Conservation (phyloP, 192 early-diverging fungal genomes). For the Backusella mclennaniae region DNA sequence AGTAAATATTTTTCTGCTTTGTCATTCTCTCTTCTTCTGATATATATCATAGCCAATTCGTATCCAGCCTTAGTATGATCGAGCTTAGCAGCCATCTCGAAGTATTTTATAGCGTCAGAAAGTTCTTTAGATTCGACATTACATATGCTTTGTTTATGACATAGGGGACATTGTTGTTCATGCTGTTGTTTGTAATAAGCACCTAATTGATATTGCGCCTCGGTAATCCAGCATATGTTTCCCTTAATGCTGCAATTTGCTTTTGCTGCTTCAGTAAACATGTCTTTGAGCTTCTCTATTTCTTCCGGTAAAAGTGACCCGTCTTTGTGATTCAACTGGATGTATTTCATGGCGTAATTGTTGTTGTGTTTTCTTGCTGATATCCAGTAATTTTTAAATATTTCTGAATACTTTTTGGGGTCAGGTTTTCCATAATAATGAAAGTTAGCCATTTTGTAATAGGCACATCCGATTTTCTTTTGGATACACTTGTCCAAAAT, state of each 20-base stretch:
- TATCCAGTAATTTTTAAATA: background rate
- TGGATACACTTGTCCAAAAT: background rate
- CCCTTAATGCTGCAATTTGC: background rate
- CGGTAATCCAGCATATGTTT: background rate
- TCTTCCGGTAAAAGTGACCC: no score
- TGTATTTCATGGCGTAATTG: background rate
- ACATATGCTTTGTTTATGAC: background rate
- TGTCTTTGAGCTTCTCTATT: background rate
- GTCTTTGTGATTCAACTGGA: background rate
- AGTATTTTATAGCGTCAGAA: background rate
- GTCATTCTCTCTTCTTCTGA: background rate
- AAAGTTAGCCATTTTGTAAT: background rate
- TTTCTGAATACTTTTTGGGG: background rate
- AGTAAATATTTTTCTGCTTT: background rate
- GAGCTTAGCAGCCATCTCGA: background rate
- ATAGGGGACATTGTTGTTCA: background rate
- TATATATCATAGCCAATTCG: background rate
- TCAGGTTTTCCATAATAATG: background rate
- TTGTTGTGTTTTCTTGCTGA: background rate
- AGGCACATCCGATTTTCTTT: background rate
- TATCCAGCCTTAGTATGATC: background rate
- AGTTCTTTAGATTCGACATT: background rate
- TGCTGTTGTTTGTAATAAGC: background rate
- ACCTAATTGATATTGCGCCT: background rate
- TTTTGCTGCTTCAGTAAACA: background rate